Evolutionary conservation across 31 red algal species (phyloP).

Genomic region (Bonnemaisonia californica): DNA sequence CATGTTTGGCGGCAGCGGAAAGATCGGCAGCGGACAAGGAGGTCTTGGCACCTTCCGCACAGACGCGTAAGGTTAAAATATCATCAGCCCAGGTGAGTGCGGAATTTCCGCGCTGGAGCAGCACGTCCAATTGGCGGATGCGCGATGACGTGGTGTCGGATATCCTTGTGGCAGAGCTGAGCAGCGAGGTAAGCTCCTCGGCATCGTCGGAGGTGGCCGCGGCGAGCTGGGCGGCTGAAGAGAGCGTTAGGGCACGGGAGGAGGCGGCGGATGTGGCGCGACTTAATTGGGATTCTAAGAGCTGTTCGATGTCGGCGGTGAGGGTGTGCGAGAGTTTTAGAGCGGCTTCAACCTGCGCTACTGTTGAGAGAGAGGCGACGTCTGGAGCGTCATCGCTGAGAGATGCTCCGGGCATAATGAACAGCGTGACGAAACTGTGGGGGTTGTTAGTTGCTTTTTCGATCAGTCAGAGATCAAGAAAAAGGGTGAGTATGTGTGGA

Average conservation of each 20-base stretch:
- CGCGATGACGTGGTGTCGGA: conserved; percentile 42
- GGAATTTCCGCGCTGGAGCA: conserved; percentile 18
- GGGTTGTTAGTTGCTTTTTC: background rate
- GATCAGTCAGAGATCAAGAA: too few relatives aligned
- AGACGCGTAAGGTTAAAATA: conserved; percentile 63
- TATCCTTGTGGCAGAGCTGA: conserved; percentile 35
- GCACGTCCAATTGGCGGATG: conserved; percentile 53
- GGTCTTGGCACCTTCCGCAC: conserved; percentile 77
- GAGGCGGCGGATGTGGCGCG: conserved; percentile 42
- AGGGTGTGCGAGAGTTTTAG: conserved; percentile 11
- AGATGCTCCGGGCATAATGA: conserved; percentile 17
- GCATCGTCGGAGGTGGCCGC: conserved; percentile 50
- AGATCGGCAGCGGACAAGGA: conserved; percentile 61
- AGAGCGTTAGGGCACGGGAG: conserved; percentile 21
- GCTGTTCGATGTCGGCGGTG: conserved; percentile 35
- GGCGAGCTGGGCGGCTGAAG: conserved; percentile 37
- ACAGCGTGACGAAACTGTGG: background rate
- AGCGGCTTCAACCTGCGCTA: conserved; percentile 32
- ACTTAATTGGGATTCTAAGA: conserved; percentile 55
- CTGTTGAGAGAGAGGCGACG: conserved; percentile 18
- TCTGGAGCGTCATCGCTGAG: background rate
- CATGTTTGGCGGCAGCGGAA: conserved; percentile 50
- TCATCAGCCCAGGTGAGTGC: conserved; percentile 78
- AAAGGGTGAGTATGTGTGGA: too few relatives aligned
- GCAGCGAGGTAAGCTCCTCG: conserved; percentile 56